phyloP scores from a whole-genome alignment of 2,329 filamentous ascomycete species.

The Orbilia brochopaga region DNA sequence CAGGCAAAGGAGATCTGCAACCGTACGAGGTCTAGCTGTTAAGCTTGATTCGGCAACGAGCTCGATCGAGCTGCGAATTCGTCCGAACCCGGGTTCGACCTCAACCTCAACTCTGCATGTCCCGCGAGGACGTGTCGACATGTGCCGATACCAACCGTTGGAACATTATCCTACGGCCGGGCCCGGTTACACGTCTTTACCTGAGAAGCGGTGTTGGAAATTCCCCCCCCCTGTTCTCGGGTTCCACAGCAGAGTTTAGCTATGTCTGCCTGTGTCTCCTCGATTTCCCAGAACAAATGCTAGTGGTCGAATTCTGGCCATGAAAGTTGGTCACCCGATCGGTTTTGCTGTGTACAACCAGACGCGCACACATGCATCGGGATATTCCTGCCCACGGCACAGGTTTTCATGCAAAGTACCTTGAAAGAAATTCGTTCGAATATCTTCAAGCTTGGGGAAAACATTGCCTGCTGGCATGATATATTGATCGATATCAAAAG shows the following conservation, averaged over 20 bases:
- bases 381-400: slow-evolving; percentile 14
- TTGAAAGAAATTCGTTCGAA: not conserved
- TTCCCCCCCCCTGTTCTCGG: slow-evolving; percentile 8
- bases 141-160: no score
- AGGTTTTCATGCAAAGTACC: not conserved
- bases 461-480: no score
- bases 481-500: not conserved
- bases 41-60: no score
- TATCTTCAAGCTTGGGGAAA: no score
- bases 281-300: slow-evolving; percentile 28
- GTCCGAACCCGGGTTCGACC: no score
- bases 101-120: no score
- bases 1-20: no score
- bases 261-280: slow-evolving; percentile 23
- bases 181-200: slow-evolving; percentile 15
- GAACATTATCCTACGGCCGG: not conserved
- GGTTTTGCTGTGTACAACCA: not conserved
- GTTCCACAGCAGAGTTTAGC: slow-evolving; percentile 2
- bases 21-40: no score
- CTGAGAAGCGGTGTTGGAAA: not conserved
- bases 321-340: slow-evolving; percentile 34
- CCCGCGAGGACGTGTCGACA: no score
- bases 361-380: not conserved
- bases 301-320: slow-evolving; percentile 15
- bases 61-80: no score